Base-by-base conservation (phyloP, 1,284 basidiomycete genomes). In the Tilletia indica region DNA sequence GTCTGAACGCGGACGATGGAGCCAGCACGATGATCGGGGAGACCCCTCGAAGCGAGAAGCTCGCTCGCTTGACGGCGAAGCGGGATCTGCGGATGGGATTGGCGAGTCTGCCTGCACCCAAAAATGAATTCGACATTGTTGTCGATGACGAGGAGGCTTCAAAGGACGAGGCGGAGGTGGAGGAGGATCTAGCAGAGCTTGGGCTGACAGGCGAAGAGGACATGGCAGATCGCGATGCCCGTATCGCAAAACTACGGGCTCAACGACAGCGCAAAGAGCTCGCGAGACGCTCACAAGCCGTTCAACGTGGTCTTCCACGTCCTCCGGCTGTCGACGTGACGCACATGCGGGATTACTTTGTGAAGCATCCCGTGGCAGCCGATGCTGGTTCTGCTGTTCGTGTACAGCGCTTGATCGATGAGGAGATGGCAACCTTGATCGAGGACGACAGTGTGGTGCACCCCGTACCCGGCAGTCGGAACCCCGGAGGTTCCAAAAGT, bases 41-140 rank as follows among this genome's bases (percentile, higher is more conserved):
- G 39, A 82, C 82, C 31, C 79, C 82, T 38, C 70, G 77, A 5
- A 71, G 76, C 47, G 70, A 74, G 36, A 77, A 74, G 66, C 74
- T 72, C 16, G 74, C 76, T 2, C 70, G 72, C 6, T 68, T 71
- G 1, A 45, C 73, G 21, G 78, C 78, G 11, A 76, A 78, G 67
- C 74, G 74, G 16, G 89, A 91, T 1, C 88, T 98, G 68, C 88
- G 91, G 78, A 89, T 90, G 21, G 92, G 92, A 0, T 97, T 99
- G 84, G 89, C 88, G 83, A 90, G 86, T 74, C 87, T 99, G 19
- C 97, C 97, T 0, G 91, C 90, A 76, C 95, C 97, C 0, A 94
- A 97, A 86, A 99, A 99, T 85, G 96, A 99, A 85, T 99, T 98
- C 80, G 95, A 99, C 85, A 87, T 99, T 58, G 89, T 96, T 34